These are phyloP conservation scores for Termitomyces sp. DNA, from an alignment of 768 basidiomycete genomes.

Conservation along the genomic window DNA sequence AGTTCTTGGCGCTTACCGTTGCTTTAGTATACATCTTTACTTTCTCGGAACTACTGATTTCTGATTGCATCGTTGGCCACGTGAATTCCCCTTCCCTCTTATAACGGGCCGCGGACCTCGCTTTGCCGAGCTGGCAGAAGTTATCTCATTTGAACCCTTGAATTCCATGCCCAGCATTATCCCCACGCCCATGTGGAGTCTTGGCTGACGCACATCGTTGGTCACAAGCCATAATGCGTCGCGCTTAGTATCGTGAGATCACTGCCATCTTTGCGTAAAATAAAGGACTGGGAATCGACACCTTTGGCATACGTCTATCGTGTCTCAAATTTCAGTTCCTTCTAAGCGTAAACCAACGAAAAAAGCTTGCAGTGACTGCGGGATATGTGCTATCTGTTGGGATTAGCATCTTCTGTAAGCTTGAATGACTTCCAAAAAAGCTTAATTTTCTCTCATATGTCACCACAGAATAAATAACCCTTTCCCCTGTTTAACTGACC, in stretches of 20 bases:
- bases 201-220: not conserved
- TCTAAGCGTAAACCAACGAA: not conserved
- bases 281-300: not conserved
- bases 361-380: not conserved
- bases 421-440: not conserved
- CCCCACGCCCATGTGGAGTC: not conserved
- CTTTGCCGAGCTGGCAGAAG: not conserved
- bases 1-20: not conserved
- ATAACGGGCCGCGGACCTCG: not conserved
- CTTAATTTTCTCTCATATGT: not conserved
- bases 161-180: not conserved
- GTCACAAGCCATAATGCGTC: not conserved
- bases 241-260: not conserved
- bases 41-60: not conserved
- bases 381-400: not conserved
- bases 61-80: not conserved
- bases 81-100: too few relatives aligned
- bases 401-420: not conserved
- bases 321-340: not conserved
- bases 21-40: not conserved
- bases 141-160: not conserved
- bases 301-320: not conserved
- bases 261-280: not conserved
- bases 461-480: not conserved
- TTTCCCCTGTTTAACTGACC: not conserved